Conservation (phyloP, 73 alveolate genomes). For the Stentor roeselii region DNA sequence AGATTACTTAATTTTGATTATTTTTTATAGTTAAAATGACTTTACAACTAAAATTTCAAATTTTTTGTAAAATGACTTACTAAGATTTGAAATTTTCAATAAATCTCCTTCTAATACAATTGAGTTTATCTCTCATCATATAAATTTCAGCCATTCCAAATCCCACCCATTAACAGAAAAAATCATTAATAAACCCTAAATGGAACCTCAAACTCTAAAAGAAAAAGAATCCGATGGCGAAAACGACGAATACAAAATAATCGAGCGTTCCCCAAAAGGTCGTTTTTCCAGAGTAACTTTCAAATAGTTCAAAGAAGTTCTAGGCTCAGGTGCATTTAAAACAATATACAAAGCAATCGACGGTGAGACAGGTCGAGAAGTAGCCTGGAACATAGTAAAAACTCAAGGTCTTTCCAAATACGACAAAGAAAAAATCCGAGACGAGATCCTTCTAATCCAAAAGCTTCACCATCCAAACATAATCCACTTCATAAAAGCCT, state of each 20-base stretch:
- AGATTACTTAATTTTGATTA: too few species aligned
- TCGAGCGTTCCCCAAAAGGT: slow-evolving; percentile 25
- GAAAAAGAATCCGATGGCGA: too few species aligned
- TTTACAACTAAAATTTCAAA: too few species aligned
- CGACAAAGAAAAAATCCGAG: slow-evolving; percentile 83
- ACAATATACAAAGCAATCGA: slow-evolving; percentile 92
- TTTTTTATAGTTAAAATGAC: too few species aligned
- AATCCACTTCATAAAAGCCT: slow-evolving; percentile 90
- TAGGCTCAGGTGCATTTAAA: slow-evolving; percentile 95
- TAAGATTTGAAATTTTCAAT: too few species aligned
- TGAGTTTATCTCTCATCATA: too few species aligned
- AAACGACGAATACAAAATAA: neutral
- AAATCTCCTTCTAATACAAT: too few species aligned
- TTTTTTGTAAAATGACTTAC: too few species aligned
- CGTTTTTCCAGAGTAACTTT: slow-evolving; percentile 3
- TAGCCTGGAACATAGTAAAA: slow-evolving; percentile 91
- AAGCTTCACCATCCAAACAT: slow-evolving; percentile 93
- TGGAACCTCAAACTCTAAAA: too few species aligned
- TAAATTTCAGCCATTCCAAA: too few species aligned
- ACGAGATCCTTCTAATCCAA: slow-evolving; percentile 85
- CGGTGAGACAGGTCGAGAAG: slow-evolving; percentile 94
- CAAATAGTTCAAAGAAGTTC: slow-evolving; percentile 71
- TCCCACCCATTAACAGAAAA: too few species aligned
- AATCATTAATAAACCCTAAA: too few species aligned
- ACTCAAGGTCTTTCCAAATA: slow-evolving; percentile 36